Evolutionary conservation across 2,329 filamentous ascomycete species (phyloP).

Genomic region (Aspergillus amoenus): DNA sequence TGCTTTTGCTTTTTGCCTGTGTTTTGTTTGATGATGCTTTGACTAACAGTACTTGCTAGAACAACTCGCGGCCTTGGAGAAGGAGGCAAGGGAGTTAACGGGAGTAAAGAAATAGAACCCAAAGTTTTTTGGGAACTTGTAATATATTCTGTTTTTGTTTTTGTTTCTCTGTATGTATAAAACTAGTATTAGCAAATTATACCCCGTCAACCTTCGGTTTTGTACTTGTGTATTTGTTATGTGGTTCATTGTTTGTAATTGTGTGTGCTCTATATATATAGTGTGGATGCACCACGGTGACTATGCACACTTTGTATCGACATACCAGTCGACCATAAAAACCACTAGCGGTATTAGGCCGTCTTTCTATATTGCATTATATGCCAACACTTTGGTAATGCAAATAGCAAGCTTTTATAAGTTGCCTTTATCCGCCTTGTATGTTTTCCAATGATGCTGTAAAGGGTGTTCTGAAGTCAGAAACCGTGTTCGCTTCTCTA

Average conservation of each 20-base stretch:
- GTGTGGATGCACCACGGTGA: background rate
- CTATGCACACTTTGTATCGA: background rate
- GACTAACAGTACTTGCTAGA: constrained; percentile 22
- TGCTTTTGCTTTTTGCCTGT: background rate
- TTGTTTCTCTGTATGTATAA: background rate
- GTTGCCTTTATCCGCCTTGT: background rate
- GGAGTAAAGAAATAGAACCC: constrained; percentile 24
- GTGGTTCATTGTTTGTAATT: background rate
- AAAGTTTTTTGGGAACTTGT: background rate
- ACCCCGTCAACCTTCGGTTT: background rate
- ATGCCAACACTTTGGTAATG: background rate
- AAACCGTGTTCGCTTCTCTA: constrained; percentile 8
- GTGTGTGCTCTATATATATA: background rate
- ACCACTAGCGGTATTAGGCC: no score
- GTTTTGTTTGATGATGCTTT: background rate
- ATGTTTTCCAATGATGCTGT: background rate
- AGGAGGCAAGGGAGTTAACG: constrained; percentile 35
- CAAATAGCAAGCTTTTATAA: background rate
- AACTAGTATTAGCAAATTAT: background rate
- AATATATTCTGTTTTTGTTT: background rate
- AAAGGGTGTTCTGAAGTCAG: background rate
- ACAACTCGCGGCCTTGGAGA: constrained; percentile 35
- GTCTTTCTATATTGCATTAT: no score
- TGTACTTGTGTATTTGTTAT: background rate
- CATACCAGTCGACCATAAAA: no score